phyloP scores from a whole-genome alignment of 495 filamentous ascomycete species.

The Aspergillus bridgeri region DNA sequence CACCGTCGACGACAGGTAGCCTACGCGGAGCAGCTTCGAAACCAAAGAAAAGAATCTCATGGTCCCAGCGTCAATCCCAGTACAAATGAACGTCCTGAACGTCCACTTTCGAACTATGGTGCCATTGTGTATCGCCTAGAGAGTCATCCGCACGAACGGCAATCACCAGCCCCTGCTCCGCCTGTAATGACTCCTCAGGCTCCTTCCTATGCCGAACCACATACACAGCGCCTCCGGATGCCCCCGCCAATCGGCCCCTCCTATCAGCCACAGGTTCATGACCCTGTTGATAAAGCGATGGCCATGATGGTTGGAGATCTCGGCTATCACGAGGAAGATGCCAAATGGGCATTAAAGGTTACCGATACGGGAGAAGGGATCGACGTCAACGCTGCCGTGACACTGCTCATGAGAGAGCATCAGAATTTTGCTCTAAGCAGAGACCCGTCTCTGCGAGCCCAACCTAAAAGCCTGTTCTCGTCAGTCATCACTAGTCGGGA shows the following conservation, averaged over 20 bases:
- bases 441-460: not conserved
- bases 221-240: conserved; percentile 8
- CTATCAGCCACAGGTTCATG: conserved; percentile 41
- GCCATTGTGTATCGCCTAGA: conserved; percentile 34
- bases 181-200: conserved; percentile 1
- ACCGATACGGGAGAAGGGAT: conserved; percentile 52
- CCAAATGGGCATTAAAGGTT: conserved; percentile 51
- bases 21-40: conserved; percentile 41
- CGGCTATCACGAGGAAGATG: conserved; percentile 46
- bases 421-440: conserved; percentile 20
- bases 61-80: conserved; percentile 32
- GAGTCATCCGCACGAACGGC: conserved; percentile 18
- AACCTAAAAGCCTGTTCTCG: conserved; percentile 15
- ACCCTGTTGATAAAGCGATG: conserved; percentile 51
- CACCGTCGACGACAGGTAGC: conserved; percentile 35
- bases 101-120: conserved; percentile 45
- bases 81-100: conserved; percentile 45
- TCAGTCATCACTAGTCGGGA: conserved; percentile 32
- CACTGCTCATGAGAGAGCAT: conserved; percentile 42
- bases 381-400: conserved; percentile 42
- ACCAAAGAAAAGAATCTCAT: conserved; percentile 26
- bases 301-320: conserved; percentile 44
- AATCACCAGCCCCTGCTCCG: conserved; percentile 6
- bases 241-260: conserved; percentile 20
- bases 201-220: conserved; percentile 5